phyloP scores from a whole-genome alignment of 2,329 filamentous ascomycete species.

The Aureobasidium leucospermi region DNA sequence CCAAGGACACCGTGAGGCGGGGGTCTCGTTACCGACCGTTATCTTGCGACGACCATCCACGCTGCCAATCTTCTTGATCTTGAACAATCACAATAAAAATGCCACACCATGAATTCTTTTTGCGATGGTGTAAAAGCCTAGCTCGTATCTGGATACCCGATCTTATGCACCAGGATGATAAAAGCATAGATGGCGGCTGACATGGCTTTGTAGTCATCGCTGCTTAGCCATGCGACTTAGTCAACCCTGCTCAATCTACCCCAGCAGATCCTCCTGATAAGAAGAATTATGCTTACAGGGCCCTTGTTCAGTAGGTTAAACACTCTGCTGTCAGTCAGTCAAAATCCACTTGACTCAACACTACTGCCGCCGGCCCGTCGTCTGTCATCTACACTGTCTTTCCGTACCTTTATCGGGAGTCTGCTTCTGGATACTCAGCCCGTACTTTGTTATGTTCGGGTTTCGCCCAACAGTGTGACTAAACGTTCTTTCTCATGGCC shows the following conservation, averaged over 20 bases:
- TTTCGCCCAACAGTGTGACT: background rate
- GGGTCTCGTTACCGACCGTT: background rate
- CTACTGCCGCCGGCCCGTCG: background rate
- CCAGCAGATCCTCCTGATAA: constrained; percentile 7
- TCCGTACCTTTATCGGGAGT: background rate
- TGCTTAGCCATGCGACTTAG: constrained; percentile 8
- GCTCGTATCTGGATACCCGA: background rate
- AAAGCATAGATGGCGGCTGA: background rate
- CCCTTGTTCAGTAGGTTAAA: background rate
- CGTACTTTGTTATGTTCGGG: background rate
- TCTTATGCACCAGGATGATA: background rate
- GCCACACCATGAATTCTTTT: background rate
- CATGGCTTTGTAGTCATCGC: background rate
- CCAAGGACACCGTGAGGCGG: background rate
- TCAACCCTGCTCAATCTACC: constrained; percentile 5
- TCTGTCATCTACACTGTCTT: background rate
- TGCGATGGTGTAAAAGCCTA: background rate
- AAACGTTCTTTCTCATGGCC: background rate
- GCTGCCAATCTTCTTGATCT: background rate
- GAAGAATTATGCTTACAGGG: background rate
- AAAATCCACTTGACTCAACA: background rate
- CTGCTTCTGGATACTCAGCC: background rate
- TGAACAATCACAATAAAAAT: background rate
- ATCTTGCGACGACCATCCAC: background rate
- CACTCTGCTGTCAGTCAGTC: background rate